Evolutionary conservation across 164 flowering plant species (phyloP).

Genomic region (Magnolia kwangsiensis): DNA sequence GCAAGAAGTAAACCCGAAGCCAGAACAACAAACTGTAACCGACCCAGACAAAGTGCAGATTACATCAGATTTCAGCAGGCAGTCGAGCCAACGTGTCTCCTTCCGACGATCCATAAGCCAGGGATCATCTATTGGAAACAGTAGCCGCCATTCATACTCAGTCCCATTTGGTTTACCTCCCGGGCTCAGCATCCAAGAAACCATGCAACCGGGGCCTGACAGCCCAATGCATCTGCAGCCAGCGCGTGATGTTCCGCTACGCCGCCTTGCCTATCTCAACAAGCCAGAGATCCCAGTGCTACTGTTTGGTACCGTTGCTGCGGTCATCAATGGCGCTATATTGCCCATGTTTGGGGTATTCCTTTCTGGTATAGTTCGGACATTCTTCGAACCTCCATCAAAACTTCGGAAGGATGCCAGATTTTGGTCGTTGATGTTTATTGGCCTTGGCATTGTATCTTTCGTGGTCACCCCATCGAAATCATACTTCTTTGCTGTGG

Average conservation of each 20-base stretch:
- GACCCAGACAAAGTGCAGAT: conserved; percentile 19
- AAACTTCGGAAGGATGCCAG: conserved; percentile 32
- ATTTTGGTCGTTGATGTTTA: conserved; percentile 39
- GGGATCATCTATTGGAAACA: conserved; percentile 28
- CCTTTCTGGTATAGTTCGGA: conserved; percentile 26
- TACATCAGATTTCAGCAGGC: conserved; percentile 16
- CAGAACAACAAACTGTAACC: conserved; percentile 13
- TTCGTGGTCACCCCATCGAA: conserved; percentile 11
- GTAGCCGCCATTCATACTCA: conserved; percentile 30
- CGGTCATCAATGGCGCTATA: conserved; percentile 32
- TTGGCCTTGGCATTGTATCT: conserved; percentile 23
- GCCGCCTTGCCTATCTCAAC: conserved; percentile 43
- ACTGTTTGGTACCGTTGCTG: conserved; percentile 30
- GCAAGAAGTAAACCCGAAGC: conserved; percentile 34
- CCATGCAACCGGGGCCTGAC: not conserved
- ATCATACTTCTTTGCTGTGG: conserved; percentile 24
- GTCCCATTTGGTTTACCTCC: conserved; percentile 25
- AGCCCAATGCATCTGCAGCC: not conserved
- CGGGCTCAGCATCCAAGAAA: conserved; percentile 14
- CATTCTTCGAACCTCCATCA: conserved; percentile 28
- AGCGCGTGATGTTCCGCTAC: conserved; percentile 25
- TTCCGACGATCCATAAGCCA: conserved; percentile 22
- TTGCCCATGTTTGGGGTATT: conserved; percentile 37
- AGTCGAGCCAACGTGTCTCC: conserved; percentile 23
- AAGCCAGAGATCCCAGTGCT: conserved; percentile 44